These are phyloP conservation scores for Pyricularia pennisetigena DNA, from an alignment of 2,329 filamentous ascomycete genomes.

Conservation along the genomic window DNA sequence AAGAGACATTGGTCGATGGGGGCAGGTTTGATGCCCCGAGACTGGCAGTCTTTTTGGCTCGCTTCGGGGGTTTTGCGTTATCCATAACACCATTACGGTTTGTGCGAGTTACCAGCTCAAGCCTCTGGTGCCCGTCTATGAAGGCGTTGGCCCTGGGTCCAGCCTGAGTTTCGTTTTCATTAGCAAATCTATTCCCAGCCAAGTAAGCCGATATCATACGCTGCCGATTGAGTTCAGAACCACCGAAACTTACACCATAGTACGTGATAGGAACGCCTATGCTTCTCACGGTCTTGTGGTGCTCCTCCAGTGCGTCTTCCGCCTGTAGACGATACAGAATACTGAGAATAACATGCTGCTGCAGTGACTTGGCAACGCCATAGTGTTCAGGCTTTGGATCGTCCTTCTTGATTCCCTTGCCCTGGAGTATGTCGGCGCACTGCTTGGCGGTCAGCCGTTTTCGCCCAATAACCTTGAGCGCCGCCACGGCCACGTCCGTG, in stretches of 20 bases:
- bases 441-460: slow-evolving; percentile 64
- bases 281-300: slow-evolving; percentile 51
- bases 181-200: not conserved
- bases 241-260: slow-evolving; percentile 43
- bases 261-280: slow-evolving; percentile 67
- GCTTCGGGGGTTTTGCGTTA: slow-evolving; percentile 21
- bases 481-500: slow-evolving; percentile 61
- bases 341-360: slow-evolving; percentile 69
- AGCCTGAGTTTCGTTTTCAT: slow-evolving; percentile 16
- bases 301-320: slow-evolving; percentile 64
- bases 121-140: slow-evolving; percentile 30
- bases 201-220: not conserved
- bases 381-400: slow-evolving; percentile 44
- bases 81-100: slow-evolving; percentile 15
- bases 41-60: slow-evolving; percentile 14
- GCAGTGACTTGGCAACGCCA: slow-evolving; percentile 60
- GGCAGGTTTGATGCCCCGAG: slow-evolving; percentile 11
- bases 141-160: slow-evolving; percentile 32
- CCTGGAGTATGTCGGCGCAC: slow-evolving; percentile 76
- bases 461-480: slow-evolving; percentile 56
- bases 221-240: not conserved
- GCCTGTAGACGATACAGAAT: slow-evolving; percentile 69
- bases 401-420: slow-evolving; percentile 51
- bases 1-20: slow-evolving; percentile 41
- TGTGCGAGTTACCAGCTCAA: slow-evolving; percentile 28